Conservation (phyloP, 805 yeast genomes). For the Myxozyma neotropica region DNA sequence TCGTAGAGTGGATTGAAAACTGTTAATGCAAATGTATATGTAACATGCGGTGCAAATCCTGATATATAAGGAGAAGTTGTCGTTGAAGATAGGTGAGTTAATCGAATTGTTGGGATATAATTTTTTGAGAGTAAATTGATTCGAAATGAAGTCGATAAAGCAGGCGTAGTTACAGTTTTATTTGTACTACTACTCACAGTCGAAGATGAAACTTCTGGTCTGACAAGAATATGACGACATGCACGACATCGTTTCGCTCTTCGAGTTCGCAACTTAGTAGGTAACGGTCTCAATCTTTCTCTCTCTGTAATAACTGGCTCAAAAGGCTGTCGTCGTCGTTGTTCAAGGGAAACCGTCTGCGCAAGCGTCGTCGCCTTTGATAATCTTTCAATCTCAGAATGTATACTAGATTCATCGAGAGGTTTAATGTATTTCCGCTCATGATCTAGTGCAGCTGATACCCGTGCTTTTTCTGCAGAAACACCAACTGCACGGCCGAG, state of each 20-base stretch:
- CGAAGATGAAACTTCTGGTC: slow-evolving; percentile 38
- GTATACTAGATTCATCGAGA: background rate
- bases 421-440: background rate
- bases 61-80: background rate
- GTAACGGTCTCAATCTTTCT: slow-evolving; percentile 34
- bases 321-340: slow-evolving; percentile 10
- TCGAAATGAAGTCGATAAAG: slow-evolving; percentile 22
- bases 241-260: slow-evolving; percentile 39
- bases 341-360: background rate
- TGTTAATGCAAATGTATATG: slow-evolving; percentile 28
- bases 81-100: slow-evolving; percentile 19
- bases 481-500: slow-evolving; percentile 26
- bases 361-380: background rate
- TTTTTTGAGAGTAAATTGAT: slow-evolving; percentile 22
- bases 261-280: slow-evolving; percentile 39
- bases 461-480: slow-evolving; percentile 14
- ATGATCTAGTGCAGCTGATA: background rate
- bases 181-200: background rate
- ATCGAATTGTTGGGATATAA: slow-evolving; percentile 24
- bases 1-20: slow-evolving; percentile 28
- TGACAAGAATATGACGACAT: slow-evolving; percentile 41
- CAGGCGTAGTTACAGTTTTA: background rate
- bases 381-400: background rate
- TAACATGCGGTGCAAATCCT: slow-evolving; percentile 18
- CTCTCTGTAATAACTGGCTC: background rate